Evolutionary conservation across 306 rosid species (phyloP), one percentile per base, ranked within the genome.

Genomic region (Prunus mume): DNA sequence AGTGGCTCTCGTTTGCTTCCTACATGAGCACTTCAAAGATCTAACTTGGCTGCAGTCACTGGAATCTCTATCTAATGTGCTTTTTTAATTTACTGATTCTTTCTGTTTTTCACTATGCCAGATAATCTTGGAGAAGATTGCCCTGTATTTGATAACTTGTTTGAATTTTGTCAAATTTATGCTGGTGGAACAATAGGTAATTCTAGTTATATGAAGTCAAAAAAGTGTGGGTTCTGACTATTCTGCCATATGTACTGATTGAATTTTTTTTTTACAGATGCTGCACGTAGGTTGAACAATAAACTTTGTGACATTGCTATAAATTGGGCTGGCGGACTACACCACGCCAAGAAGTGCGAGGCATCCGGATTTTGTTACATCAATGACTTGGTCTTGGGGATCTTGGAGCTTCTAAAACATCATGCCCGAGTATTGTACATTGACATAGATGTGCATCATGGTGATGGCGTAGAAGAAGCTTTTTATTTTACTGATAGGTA

Each of bases 381-480:
- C 86, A 92, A 95, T 86, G 99, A 95, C 89, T 81, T 95, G 87
- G 97, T 92, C 71, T 84, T 95, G 82, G 99, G 99, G 71, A 90
- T 95, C 78, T 89, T 95, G 83, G 99, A 95, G 84, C 99, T 95
- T 79, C 93, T 95, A 52, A 95, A 95, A 83, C 78, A 88, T 79
- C 99, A 95, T 81, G 81, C 99, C 49, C 97, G 99, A n/a, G 97
- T 95, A 79, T 83, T 95, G 66, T 95, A 95, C 75, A 89, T 95
- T 77, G 99, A 95, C 83, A 95, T 95, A 80, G 99, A 95, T 56
- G 99, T 95, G 80, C 99, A 95, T 87, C 99, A 95, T 64, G 99
- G 99, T 67, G 99, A 95, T 87, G 99, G 99, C 19, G 99, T 95
- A 9, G 99, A 95, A 85, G 99, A 95, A 90, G 97, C 99, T 50